A percentile compares a stretch with the other conserved stretches of the same genome.
Conservation (phyloP, 2,329 filamentous ascomycete species). For the Pleoardoris graminearum region DNA sequence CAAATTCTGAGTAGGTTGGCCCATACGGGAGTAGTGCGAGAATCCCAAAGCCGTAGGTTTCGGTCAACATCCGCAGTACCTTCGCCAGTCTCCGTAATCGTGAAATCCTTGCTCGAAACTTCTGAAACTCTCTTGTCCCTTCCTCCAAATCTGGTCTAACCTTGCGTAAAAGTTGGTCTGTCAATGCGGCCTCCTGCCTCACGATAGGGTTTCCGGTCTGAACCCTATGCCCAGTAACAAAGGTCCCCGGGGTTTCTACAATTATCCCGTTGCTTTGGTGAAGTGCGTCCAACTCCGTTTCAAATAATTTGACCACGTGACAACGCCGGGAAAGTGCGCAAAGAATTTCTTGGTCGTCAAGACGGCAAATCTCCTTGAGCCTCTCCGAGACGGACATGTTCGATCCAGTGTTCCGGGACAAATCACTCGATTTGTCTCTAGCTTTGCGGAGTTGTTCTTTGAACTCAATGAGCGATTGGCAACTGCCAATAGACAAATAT, state of each 20-base stretch:
- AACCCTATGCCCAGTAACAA: not conserved
- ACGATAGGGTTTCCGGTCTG: slow-evolving; percentile 6
- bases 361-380: slow-evolving; percentile 7
- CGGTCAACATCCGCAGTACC: slow-evolving; percentile 4
- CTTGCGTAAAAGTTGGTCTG: not conserved
- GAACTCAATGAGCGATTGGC: slow-evolving; percentile 5
- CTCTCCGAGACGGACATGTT: not conserved
- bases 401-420: not conserved
- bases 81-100: slow-evolving; percentile 10
- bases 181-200: slow-evolving; percentile 7
- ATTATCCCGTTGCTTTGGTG: slow-evolving; percentile 4
- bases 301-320: slow-evolving; percentile 10
- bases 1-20: slow-evolving; percentile 5
- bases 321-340: slow-evolving; percentile 8
- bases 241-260: slow-evolving; percentile 4
- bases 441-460: slow-evolving; percentile 4
- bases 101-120: not conserved
- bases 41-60: slow-evolving; percentile 10
- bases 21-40: slow-evolving; percentile 12
- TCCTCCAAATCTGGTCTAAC: not conserved
- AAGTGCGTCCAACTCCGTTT: not conserved
- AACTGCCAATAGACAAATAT: slow-evolving; percentile 10
- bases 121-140: not conserved
- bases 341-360: slow-evolving; percentile 9
- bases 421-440: not conserved